Evolutionary conservation across 2,329 filamentous ascomycete genomes (phyloP).

Genomic region (Fusarium torulosum): DNA sequence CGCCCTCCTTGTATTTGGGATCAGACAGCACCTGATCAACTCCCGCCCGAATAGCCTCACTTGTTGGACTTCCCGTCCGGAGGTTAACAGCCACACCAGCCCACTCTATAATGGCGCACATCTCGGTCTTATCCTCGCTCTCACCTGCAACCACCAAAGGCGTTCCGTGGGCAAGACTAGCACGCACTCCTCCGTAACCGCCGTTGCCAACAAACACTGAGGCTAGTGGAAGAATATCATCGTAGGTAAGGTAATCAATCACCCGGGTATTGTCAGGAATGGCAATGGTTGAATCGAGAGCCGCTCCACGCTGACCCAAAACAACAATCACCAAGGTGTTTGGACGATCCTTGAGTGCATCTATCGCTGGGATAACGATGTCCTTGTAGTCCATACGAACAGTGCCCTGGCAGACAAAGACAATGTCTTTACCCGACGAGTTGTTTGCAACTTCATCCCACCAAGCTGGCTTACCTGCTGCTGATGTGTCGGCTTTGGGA

Average conservation of each 20-base stretch:
- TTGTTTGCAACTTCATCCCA: slow-evolving; percentile 6
- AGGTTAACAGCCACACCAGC: slow-evolving; percentile 12
- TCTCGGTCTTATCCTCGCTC: slow-evolving; percentile 13
- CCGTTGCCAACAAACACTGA: slow-evolving; percentile 10
- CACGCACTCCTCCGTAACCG: slow-evolving; percentile 11
- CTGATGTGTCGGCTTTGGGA: not conserved
- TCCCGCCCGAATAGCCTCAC: slow-evolving; percentile 3
- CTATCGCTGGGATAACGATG: slow-evolving; percentile 14
- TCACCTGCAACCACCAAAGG: slow-evolving; percentile 11
- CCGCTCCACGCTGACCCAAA: not conserved
- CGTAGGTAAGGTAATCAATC: not conserved
- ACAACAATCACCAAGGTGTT: slow-evolving; percentile 8
- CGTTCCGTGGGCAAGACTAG: slow-evolving; percentile 8
- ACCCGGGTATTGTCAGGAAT: slow-evolving; percentile 5
- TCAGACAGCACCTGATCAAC: slow-evolving; percentile 1
- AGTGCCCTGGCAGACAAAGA: slow-evolving; percentile 26
- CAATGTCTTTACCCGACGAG: slow-evolving; percentile 4
- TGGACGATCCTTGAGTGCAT: slow-evolving; percentile 13
- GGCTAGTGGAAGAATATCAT: slow-evolving; percentile 2
- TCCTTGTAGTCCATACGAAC: slow-evolving; percentile 19
- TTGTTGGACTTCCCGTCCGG: slow-evolving; percentile 1
- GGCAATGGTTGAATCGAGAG: not conserved
- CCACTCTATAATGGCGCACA: slow-evolving; percentile 13
- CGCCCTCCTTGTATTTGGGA: not conserved
- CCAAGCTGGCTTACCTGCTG: not conserved